Evolutionary conservation across 768 basidiomycete species (phyloP).

Genomic region (Auricularia sp.): DNA sequence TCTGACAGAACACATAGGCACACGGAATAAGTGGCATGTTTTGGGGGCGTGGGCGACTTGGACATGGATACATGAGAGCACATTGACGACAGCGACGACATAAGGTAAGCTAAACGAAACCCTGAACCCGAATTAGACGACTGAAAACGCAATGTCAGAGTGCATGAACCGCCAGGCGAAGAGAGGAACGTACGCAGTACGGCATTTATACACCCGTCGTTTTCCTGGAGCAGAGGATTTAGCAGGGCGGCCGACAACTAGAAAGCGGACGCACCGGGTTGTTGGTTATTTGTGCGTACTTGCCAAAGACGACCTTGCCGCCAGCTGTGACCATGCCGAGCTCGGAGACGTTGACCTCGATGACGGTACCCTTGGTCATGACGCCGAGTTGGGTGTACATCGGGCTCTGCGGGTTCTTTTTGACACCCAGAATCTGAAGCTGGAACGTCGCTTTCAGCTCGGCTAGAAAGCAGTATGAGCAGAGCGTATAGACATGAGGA

Average conservation of each 20-base stretch:
- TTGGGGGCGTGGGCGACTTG: too few species aligned
- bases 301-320: conserved; percentile 84
- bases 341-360: conserved; percentile 99
- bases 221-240: conserved; percentile 36
- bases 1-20: too few species aligned
- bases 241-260: too few species aligned
- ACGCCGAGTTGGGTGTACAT: conserved; percentile 97
- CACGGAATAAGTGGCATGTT: too few species aligned
- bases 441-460: conserved; percentile 99
- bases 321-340: conserved; percentile 95
- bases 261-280: conserved; percentile 41
- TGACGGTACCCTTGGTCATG: conserved; percentile 94
- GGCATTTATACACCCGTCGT: conserved; percentile 93
- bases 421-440: conserved; percentile 92
- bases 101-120: too few species aligned
- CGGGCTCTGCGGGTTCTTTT: conserved; percentile 98
- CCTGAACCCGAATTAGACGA: background rate
- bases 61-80: too few species aligned
- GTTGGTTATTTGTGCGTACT: conserved; percentile 90
- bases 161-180: background rate
- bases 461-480: conserved; percentile 19
- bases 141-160: background rate
- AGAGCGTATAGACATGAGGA: too few species aligned
- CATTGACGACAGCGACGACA: too few species aligned
- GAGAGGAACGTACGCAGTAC: conserved; percentile 60